Evolutionary conservation across 1,139 yeast species (phyloP).

Genomic region (Suhomyces kunorum): DNA sequence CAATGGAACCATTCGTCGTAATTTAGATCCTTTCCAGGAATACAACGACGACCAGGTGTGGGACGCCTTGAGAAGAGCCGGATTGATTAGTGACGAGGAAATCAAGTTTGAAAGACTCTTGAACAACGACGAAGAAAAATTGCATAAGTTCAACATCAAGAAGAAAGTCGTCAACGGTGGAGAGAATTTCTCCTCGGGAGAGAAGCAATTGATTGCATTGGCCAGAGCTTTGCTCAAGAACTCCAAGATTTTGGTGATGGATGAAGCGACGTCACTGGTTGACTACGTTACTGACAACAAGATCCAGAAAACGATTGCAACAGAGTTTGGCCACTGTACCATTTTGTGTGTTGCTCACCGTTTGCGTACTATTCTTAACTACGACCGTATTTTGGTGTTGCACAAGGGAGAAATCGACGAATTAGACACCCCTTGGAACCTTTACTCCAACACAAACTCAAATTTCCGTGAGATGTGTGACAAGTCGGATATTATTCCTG

Average conservation of each 20-base stretch:
- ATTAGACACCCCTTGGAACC: constrained; percentile 51
- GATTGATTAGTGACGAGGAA: constrained; percentile 51
- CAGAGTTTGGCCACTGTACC: constrained; percentile 63
- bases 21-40: constrained; percentile 64
- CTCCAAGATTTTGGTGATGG: constrained; percentile 63
- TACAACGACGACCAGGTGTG: constrained; percentile 53
- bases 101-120: constrained; percentile 25
- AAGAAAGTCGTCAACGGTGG: constrained; percentile 70
- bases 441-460: constrained; percentile 44
- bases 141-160: constrained; percentile 45
- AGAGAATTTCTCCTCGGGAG: constrained; percentile 72
- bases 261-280: constrained; percentile 80
- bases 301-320: constrained; percentile 61
- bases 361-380: constrained; percentile 60
- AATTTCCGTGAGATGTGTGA: constrained; percentile 39
- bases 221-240: constrained; percentile 75
- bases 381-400: constrained; percentile 62
- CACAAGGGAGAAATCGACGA: constrained; percentile 62
- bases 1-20: constrained; percentile 63
- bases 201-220: constrained; percentile 68
- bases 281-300: constrained; percentile 72
- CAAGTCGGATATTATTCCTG: constrained; percentile 26
- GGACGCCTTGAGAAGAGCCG: constrained; percentile 57
- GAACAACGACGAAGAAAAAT: constrained; percentile 9
- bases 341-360: constrained; percentile 78